Conservation (phyloP, 2,329 filamentous ascomycete species). For the Lojkania enalia region DNA sequence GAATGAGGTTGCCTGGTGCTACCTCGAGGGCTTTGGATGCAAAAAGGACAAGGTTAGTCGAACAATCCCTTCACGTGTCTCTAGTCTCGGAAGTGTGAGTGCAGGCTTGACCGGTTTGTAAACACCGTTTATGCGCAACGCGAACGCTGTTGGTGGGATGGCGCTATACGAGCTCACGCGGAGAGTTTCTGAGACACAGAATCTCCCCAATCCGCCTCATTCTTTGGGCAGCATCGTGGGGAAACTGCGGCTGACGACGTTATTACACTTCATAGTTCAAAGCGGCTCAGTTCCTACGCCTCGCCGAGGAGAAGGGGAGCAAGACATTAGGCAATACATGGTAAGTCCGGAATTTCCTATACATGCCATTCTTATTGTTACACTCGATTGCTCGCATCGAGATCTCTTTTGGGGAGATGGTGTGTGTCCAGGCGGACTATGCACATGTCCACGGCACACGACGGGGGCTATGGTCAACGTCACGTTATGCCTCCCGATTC, state of each 20-base stretch:
- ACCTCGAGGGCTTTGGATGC: slow-evolving; percentile 92
- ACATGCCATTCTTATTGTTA: slow-evolving; percentile 17
- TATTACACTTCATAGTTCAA: slow-evolving; percentile 64
- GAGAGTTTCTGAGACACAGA: slow-evolving; percentile 30
- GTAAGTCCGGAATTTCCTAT: slow-evolving; percentile 55
- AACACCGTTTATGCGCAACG: slow-evolving; percentile 21
- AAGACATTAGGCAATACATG: slow-evolving; percentile 94
- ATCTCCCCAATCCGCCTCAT: slow-evolving; percentile 40
- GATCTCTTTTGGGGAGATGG: slow-evolving; percentile 23
- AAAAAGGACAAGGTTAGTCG: slow-evolving; percentile 96
- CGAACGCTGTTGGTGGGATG: slow-evolving; percentile 29
- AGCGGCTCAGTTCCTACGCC: slow-evolving; percentile 87
- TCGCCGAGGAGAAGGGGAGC: slow-evolving; percentile 84
- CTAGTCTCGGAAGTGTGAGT: slow-evolving; percentile 5
- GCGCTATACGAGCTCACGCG: slow-evolving; percentile 29
- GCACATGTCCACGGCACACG: slow-evolving; percentile 13
- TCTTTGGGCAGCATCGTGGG: slow-evolving; percentile 44
- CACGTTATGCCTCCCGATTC: slow-evolving; percentile 18
- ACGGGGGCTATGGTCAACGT: slow-evolving; percentile 3
- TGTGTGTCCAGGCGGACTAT: slow-evolving; percentile 10
- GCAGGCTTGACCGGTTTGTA: slow-evolving; percentile 32
- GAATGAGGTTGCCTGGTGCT: slow-evolving; percentile 97
- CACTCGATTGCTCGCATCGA: slow-evolving; percentile 20
- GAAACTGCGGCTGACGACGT: slow-evolving; percentile 34
- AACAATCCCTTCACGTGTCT: slow-evolving; percentile 12